A percentile compares a stretch with the other conserved stretches of the same genome.
Evolutionary conservation across 202 grass and related monocot species (phyloP).

Genomic region (Carex sylvatica): DNA sequence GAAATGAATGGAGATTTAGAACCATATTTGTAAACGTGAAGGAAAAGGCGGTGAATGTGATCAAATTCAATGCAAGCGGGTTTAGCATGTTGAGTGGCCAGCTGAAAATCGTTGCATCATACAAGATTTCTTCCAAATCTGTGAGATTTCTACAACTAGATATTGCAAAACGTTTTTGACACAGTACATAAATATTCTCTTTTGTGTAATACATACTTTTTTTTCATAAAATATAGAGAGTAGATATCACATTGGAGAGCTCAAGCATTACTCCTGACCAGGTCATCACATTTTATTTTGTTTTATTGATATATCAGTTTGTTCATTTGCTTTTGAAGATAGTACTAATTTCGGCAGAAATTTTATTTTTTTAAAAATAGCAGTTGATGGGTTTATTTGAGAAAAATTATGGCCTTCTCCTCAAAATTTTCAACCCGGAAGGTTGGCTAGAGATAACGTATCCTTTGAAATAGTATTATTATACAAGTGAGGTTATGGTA

Average conservation of each 20-base stretch:
- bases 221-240: slow-evolving; percentile 48
- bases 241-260: slow-evolving; percentile 73
- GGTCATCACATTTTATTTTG: slow-evolving; percentile 36
- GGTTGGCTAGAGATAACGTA: slow-evolving; percentile 99
- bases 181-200: neutral
- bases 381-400: slow-evolving; percentile 88
- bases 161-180: neutral
- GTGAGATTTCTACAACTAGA: slow-evolving; percentile 31
- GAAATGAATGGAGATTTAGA: slow-evolving; percentile 89
- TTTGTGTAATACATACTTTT: neutral
- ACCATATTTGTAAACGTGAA: slow-evolving; percentile 72
- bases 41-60: slow-evolving; percentile 78
- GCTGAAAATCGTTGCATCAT: slow-evolving; percentile 80
- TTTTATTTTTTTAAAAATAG: neutral
- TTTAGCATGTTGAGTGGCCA: slow-evolving; percentile 64
- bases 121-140: slow-evolving; percentile 49
- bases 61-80: slow-evolving; percentile 76
- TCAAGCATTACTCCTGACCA: slow-evolving; percentile 80
- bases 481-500: too few species aligned
- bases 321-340: neutral
- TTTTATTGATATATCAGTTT: neutral
- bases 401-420: slow-evolving; percentile 81
- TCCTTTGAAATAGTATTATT: slow-evolving; percentile 34
- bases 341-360: neutral
- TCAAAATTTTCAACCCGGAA: slow-evolving; percentile 86